These are phyloP conservation scores for Luffa acutangula DNA, from an alignment of 306 rosid species.

Conservation along the genomic window DNA sequence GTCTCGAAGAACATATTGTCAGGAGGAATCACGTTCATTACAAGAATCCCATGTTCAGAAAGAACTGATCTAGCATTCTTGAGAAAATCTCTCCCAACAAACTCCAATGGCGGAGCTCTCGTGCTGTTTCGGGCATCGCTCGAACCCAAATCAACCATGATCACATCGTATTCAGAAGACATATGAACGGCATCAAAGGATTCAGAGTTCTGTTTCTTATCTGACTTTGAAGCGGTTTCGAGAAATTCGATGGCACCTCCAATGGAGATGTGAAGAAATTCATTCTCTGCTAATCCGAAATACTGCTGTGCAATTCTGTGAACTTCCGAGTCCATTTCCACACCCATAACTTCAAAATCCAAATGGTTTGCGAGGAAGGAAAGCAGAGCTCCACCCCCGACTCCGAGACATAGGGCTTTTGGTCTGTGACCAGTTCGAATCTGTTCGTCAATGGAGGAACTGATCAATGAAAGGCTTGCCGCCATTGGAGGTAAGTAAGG, in stretches of 20 bases:
- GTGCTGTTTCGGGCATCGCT: too few species aligned
- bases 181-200: neutral
- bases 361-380: slow-evolving; percentile 41
- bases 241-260: slow-evolving; percentile 47
- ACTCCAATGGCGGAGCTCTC: slow-evolving; percentile 3
- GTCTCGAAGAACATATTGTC: slow-evolving; percentile 29
- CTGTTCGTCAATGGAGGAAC: slow-evolving; percentile 21
- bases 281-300: slow-evolving; percentile 46
- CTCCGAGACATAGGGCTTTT: slow-evolving; percentile 70
- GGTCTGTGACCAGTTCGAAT: slow-evolving; percentile 39
- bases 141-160: slow-evolving; percentile 75
- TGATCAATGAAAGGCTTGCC: slow-evolving; percentile 46
- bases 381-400: slow-evolving; percentile 81
- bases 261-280: slow-evolving; percentile 23
- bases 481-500: slow-evolving; percentile 74
- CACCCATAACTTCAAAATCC: slow-evolving; percentile 55
- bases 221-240: neutral
- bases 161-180: slow-evolving; percentile 30
- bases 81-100: slow-evolving; percentile 38
- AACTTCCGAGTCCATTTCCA: slow-evolving; percentile 54
- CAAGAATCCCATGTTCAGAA: slow-evolving; percentile 45
- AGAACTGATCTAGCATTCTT: slow-evolving; percentile 44
- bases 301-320: slow-evolving; percentile 42
- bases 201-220: too few species aligned
- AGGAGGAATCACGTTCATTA: slow-evolving; percentile 50